Base-by-base conservation (phyloP, 257 asterid species). In the Nicotiana attenuata region DNA sequence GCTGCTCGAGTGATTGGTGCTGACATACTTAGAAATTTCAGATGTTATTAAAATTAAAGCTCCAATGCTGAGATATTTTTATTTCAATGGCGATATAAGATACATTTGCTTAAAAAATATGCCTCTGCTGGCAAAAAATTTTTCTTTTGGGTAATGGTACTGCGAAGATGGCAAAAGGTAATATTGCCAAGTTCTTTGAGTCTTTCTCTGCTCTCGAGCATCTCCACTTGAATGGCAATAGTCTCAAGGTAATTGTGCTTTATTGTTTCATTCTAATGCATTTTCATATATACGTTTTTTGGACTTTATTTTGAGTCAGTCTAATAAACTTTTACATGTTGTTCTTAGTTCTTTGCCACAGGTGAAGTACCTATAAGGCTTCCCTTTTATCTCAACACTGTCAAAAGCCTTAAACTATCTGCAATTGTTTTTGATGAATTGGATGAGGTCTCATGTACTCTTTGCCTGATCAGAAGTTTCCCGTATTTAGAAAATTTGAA, bases 391-490 rank as follows among this genome's bases (percentile, higher is more conserved):
- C 31, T 85, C 7, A 55, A 16, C 65, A 9, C 28, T 56, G 83
- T 82, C 15, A 68, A 78, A 28, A 8, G 7, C 22, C 68, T 85
- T 10, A 5, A 26, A 3, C 7, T 85, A 28, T 20, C 53, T 22
- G 3, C 3, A 28, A 24, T 85, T 55, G 59, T 73, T 29, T 33
- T 85, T 26, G 73, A 52, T 24, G 76, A 69, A 35, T 11, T 52
- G 65, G 63, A 11, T 19, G 85, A 47, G 78, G 24, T 78, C 56
- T 45, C 53, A 5, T 82, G 68, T 68, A 38, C 50, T 71, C 81
- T 85, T 82, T 82, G 82, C 81, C 22, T 69, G 55, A 28, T 85
- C 1, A 69, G 83, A 82, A 85, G 83, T 79, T 82, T 68, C 26
- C 84, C 88, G 20, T 82, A 78, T 57, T 50, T 85, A 33, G 63